Conservation (phyloP, 2,329 filamentous ascomycete genomes). For the Claviceps fusiformis region DNA sequence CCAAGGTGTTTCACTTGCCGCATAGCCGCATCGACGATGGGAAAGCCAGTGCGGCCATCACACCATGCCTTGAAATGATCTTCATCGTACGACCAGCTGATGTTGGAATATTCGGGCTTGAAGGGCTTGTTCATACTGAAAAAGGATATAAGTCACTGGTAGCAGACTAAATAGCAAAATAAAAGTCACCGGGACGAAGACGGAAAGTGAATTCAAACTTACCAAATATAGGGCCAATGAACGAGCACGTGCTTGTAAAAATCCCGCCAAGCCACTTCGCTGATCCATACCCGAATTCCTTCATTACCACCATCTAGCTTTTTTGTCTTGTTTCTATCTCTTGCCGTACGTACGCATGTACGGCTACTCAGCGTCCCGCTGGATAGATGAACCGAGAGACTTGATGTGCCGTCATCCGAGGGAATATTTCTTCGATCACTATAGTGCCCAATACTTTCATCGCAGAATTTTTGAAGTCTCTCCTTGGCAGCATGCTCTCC, state of each 20-base stretch:
- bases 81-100: conserved; percentile 66
- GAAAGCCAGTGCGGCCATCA: conserved; percentile 61
- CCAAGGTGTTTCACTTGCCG: conserved; percentile 54
- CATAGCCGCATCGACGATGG: conserved; percentile 80
- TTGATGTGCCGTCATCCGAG: conserved; percentile 46
- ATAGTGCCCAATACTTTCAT: conserved; percentile 49
- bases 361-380: conserved; percentile 53
- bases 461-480: conserved; percentile 53
- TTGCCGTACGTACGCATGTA: conserved; percentile 50
- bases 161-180: too few relatives aligned
- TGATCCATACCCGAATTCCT: conserved; percentile 62
- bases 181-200: not conserved
- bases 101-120: conserved; percentile 74
- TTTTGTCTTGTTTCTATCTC: conserved; percentile 47
- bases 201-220: conserved; percentile 13
- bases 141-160: not conserved
- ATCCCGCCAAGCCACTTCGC: conserved; percentile 74
- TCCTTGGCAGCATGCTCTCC: conserved; percentile 59
- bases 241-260: conserved; percentile 80
- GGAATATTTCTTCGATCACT: conserved; percentile 53
- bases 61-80: conserved; percentile 62
- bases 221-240: conserved; percentile 74
- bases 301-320: conserved; percentile 52
- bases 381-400: conserved; percentile 60
- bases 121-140: conserved; percentile 44